A percentile compares a stretch with the other conserved stretches of the same genome.
phyloP scores from a whole-genome alignment of 2,329 filamentous ascomycete genomes.

The Aspergillus fischeri region DNA sequence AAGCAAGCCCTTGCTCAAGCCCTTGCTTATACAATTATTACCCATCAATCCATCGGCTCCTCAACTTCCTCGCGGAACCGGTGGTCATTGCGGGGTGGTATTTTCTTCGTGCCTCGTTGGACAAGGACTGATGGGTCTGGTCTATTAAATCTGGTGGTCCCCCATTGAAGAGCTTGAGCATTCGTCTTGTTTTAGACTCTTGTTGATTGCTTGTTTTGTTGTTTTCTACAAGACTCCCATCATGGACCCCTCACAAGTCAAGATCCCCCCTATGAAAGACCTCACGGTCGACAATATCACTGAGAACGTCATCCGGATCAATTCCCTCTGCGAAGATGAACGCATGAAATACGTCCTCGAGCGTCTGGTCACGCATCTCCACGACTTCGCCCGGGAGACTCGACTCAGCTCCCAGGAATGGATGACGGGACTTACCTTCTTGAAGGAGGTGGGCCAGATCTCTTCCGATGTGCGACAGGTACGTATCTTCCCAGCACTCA shows the following conservation, averaged over 20 bases:
- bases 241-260: constrained; percentile 42
- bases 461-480: constrained; percentile 70
- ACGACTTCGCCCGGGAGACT: constrained; percentile 78
- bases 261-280: constrained; percentile 55
- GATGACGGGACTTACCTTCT: constrained; percentile 69
- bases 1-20: too few species aligned
- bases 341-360: constrained; percentile 70
- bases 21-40: background rate
- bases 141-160: background rate
- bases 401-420: constrained; percentile 72
- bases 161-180: background rate
- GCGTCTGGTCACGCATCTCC: constrained; percentile 69
- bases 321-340: constrained; percentile 62
- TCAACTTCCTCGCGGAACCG: background rate
- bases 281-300: constrained; percentile 78
- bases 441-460: constrained; percentile 69
- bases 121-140: background rate
- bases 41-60: background rate
- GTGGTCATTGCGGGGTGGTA: background rate
- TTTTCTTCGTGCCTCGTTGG: background rate
- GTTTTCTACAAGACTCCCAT: constrained; percentile 1
- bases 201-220: background rate
- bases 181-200: background rate
- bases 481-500: constrained; percentile 21
- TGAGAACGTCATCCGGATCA: constrained; percentile 69